A percentile compares a stretch with the other conserved stretches of the same genome.
Conservation (phyloP, 2,329 filamentous ascomycete species). For the Apiospora koreana region DNA sequence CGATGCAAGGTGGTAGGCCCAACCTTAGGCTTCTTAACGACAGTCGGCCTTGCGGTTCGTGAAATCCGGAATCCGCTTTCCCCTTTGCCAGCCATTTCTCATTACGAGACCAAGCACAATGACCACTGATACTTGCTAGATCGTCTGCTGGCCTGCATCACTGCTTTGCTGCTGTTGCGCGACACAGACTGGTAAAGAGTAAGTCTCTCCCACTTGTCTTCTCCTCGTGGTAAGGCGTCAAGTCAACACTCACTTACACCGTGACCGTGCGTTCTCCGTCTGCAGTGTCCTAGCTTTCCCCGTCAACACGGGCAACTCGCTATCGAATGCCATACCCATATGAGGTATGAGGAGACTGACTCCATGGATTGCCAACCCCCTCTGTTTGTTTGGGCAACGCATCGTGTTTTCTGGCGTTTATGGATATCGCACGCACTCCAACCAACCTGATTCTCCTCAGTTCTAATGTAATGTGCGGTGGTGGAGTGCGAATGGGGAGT, state of each 20-base stretch:
- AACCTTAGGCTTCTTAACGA: conserved; percentile 18
- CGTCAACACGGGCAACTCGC: conserved; percentile 15
- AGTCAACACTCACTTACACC: not conserved
- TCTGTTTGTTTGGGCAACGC: not conserved
- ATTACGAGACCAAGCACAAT: too few relatives aligned
- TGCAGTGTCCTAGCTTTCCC: conserved; percentile 18
- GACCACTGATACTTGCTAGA: not conserved
- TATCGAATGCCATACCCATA: conserved; percentile 17
- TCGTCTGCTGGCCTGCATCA: conserved; percentile 20
- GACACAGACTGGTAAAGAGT: conserved; percentile 19
- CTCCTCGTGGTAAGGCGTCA: not conserved
- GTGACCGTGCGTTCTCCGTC: not conserved
- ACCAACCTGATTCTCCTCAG: not conserved
- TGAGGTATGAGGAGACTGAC: too few relatives aligned
- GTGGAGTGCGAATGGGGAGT: not conserved
- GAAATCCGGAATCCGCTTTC: not conserved
- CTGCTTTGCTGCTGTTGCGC: conserved; percentile 18
- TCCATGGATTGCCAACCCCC: too few relatives aligned
- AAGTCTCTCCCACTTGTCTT: not conserved
- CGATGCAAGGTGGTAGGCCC: conserved; percentile 20
- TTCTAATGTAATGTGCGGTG: conserved; percentile 1
- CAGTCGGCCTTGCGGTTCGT: conserved; percentile 17
- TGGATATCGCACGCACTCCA: not conserved
- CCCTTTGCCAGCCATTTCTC: not conserved
- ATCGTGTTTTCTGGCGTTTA: not conserved